A percentile compares a stretch with the other conserved stretches of the same genome.
These are phyloP conservation scores for Ophiostoma piceae DNA, from an alignment of 2,329 filamentous ascomycete genomes.

Conservation along the genomic window DNA sequence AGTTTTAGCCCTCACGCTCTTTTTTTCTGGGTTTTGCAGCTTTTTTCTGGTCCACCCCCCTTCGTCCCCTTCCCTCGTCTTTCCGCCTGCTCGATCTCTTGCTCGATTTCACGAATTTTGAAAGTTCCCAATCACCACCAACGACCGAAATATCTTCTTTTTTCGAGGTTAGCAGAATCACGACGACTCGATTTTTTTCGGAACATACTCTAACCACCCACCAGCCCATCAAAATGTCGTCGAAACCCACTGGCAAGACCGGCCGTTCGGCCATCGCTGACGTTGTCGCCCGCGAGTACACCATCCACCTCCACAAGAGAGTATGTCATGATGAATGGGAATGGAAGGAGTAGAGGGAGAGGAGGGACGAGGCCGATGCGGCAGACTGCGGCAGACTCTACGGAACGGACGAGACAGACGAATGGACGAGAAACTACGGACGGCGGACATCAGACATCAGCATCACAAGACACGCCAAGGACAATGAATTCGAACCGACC, in stretches of 20 bases:
- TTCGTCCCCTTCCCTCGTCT: constrained; percentile 19
- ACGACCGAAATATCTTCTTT: constrained; percentile 22
- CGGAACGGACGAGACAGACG: background rate
- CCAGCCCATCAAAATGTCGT: constrained; percentile 50
- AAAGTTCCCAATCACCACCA: constrained; percentile 22
- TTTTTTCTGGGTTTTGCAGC: constrained; percentile 21
- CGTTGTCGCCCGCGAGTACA: constrained; percentile 99
- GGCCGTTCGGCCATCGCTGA: constrained; percentile 93
- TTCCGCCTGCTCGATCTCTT: constrained; percentile 14
- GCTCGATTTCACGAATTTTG: constrained; percentile 10
- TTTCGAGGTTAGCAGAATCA: constrained; percentile 23
- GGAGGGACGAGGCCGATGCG: background rate
- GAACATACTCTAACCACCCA: constrained; percentile 18
- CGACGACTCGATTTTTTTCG: background rate
- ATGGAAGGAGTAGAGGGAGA: background rate
- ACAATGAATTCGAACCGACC: background rate
- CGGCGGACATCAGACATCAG: background rate
- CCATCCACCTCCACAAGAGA: constrained; percentile 99
- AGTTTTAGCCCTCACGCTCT: constrained; percentile 24
- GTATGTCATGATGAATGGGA: constrained; percentile 53
- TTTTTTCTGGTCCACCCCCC: constrained; percentile 20
- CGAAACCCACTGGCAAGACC: constrained; percentile 61
- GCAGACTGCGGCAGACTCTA: background rate
- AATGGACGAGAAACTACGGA: background rate
- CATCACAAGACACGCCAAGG: background rate